Evolutionary conservation across 352 stramenopile species (phyloP).

Genomic region (Globisporangium ultimum): DNA sequence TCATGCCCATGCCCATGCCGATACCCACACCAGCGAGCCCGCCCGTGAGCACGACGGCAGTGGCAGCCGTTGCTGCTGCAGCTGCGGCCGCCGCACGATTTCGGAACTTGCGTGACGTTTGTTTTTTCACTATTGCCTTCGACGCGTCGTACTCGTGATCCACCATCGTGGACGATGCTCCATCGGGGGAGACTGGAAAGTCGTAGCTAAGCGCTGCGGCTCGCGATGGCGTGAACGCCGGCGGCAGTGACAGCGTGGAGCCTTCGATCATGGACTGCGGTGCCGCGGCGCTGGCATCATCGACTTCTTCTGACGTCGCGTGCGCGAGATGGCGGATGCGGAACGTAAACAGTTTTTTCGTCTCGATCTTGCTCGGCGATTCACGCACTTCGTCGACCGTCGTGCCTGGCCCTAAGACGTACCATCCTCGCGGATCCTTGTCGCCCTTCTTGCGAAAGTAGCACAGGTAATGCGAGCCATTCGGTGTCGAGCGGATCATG

Average conservation of each 20-base stretch:
- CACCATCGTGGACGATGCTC: conserved; percentile 9
- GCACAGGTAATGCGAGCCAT: conserved; percentile 77
- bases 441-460: conserved; percentile 86
- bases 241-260: conserved; percentile 24
- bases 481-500: conserved; percentile 81
- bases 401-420: conserved; percentile 71
- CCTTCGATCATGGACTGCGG: conserved; percentile 20
- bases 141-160: conserved; percentile 34
- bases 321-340: conserved; percentile 66
- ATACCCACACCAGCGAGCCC: conserved; percentile 76
- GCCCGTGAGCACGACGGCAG: conserved; percentile 73
- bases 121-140: conserved; percentile 40
- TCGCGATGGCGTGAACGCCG: conserved; percentile 17
- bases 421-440: conserved; percentile 80
- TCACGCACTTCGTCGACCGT: conserved; percentile 83
- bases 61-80: conserved; percentile 70
- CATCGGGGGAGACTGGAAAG: conserved; percentile 23
- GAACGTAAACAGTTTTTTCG: conserved; percentile 85
- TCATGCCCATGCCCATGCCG: conserved; percentile 80
- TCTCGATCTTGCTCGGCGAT: conserved; percentile 85
- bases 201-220: conserved; percentile 12
- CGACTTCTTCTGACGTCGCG: conserved; percentile 21
- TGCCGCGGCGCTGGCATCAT: conserved; percentile 15
- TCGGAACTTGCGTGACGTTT: conserved; percentile 53
- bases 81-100: conserved; percentile 60